phyloP scores from a whole-genome alignment of 352 stramenopile genomes.

The Thraustochytrium striatum region DNA sequence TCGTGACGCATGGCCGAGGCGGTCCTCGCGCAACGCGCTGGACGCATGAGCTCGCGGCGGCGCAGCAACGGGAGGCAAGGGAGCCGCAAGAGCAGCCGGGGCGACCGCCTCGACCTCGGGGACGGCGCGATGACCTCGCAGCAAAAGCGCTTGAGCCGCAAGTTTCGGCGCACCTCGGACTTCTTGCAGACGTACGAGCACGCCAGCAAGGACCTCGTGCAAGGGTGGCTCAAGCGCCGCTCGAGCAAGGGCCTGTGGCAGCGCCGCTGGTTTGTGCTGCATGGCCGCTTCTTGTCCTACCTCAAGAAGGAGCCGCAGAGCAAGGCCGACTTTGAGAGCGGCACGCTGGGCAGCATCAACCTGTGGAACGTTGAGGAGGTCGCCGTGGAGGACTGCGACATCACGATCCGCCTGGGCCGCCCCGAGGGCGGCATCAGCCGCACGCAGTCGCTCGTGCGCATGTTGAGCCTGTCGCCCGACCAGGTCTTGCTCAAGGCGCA shows the following conservation, averaged over 20 bases:
- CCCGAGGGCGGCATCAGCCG: background rate
- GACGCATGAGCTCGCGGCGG: too few relatives aligned
- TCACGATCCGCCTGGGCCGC: constrained; percentile 4
- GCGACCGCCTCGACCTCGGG: too few relatives aligned
- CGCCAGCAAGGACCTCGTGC: background rate
- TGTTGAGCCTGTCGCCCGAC: background rate
- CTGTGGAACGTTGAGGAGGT: constrained; percentile 36
- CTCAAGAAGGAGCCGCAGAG: background rate
- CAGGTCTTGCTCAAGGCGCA: constrained; percentile 12
- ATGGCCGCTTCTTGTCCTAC: constrained; percentile 9
- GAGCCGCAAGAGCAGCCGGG: too few relatives aligned
- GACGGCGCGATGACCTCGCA: too few relatives aligned
- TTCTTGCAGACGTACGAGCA: background rate
- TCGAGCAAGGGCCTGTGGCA: background rate
- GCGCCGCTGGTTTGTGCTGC: constrained; percentile 24
- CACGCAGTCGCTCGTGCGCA: background rate
- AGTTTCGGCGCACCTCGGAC: background rate
- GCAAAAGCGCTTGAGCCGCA: background rate
- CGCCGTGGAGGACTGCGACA: constrained; percentile 27
- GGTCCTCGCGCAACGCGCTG: too few relatives aligned
- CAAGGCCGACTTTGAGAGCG: constrained; percentile 2
- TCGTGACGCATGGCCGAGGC: too few relatives aligned
- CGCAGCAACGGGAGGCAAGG: too few relatives aligned
- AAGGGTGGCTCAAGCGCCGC: background rate
- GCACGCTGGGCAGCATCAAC: constrained; percentile 24